phyloP scores from a whole-genome alignment of 306 rosid genomes.

The Sicyos edulis region DNA sequence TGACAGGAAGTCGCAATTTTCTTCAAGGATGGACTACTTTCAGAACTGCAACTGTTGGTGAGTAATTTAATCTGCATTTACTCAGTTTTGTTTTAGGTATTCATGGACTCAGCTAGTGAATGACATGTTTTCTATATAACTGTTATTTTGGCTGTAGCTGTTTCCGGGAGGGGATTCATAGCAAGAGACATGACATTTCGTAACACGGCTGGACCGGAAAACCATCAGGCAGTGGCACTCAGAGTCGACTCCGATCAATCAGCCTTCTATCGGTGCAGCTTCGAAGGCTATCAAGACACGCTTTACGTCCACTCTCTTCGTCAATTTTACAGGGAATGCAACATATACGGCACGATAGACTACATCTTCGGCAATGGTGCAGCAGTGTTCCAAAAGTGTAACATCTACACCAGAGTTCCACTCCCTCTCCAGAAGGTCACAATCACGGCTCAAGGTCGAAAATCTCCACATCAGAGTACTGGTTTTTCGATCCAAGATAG shows the following conservation, averaged over 20 bases:
- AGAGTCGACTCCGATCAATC: constrained; percentile 46
- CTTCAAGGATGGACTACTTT: constrained; percentile 98
- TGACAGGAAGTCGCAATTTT: constrained; percentile 67
- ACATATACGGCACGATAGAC: constrained; percentile 54
- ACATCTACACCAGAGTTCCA: constrained; percentile 36
- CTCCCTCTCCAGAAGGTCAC: constrained; percentile 43
- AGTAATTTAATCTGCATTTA: neutral
- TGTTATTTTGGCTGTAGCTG: constrained; percentile 31
- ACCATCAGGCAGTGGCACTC: constrained; percentile 51
- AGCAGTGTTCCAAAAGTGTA: constrained; percentile 40
- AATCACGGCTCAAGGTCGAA: constrained; percentile 46
- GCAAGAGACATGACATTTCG: constrained; percentile 51
- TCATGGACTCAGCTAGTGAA: neutral
- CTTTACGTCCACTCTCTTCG: constrained; percentile 39
- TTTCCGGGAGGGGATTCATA: constrained; percentile 41
- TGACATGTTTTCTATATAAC: neutral
- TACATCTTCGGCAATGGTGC: constrained; percentile 59
- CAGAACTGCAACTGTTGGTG: constrained; percentile 93
- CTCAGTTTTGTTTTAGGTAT: neutral
- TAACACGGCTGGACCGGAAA: constrained; percentile 43
- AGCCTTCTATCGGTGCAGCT: constrained; percentile 42
- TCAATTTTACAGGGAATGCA: constrained; percentile 51
- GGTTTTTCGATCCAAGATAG: constrained; percentile 38
- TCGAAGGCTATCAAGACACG: constrained; percentile 60
- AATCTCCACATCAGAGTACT: constrained; percentile 40